These are phyloP conservation scores for Mycena metata DNA, from an alignment of 768 basidiomycete species.

Conservation along the genomic window DNA sequence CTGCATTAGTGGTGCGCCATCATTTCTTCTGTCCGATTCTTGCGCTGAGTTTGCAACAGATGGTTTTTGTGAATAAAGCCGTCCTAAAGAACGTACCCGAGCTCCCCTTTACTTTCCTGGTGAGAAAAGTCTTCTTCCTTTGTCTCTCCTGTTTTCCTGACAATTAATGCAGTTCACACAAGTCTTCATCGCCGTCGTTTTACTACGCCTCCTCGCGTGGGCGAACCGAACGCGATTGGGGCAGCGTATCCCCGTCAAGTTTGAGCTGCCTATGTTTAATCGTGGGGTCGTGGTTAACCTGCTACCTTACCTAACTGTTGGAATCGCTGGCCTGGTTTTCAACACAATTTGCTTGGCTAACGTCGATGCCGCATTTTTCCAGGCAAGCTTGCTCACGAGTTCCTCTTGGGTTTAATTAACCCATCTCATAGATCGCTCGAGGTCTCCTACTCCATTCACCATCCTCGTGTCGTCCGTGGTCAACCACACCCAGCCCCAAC, in stretches of 20 bases:
- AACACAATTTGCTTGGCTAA: constrained; percentile 64
- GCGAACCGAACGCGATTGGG: constrained; percentile 38
- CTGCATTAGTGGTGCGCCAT: constrained; percentile 65
- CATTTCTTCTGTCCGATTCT: neutral
- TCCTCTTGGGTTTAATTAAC: neutral
- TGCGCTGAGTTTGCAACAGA: constrained; percentile 7
- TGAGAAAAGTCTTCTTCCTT: constrained; percentile 29
- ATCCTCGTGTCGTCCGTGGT: constrained; percentile 24
- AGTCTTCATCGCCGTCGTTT: constrained; percentile 59
- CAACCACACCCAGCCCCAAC: constrained; percentile 1
- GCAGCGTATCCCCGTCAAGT: constrained; percentile 32
- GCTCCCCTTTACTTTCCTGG: constrained; percentile 62
- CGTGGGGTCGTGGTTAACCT: constrained; percentile 53
- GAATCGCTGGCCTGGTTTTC: constrained; percentile 65
- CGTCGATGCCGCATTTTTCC: constrained; percentile 34
- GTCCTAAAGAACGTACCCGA: constrained; percentile 62
- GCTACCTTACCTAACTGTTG: constrained; percentile 57
- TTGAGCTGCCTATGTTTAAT: constrained; percentile 57
- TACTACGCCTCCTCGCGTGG: constrained; percentile 56
- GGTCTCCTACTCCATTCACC: constrained; percentile 34
- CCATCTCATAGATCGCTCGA: constrained; percentile 23
- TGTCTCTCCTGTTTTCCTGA: neutral
- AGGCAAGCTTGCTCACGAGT: constrained; percentile 36
- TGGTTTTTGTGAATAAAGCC: constrained; percentile 58
- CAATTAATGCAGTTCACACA: constrained; percentile 51